phyloP scores from a whole-genome alignment of 2,329 filamentous ascomycete species.

The Diplodia seriata region DNA sequence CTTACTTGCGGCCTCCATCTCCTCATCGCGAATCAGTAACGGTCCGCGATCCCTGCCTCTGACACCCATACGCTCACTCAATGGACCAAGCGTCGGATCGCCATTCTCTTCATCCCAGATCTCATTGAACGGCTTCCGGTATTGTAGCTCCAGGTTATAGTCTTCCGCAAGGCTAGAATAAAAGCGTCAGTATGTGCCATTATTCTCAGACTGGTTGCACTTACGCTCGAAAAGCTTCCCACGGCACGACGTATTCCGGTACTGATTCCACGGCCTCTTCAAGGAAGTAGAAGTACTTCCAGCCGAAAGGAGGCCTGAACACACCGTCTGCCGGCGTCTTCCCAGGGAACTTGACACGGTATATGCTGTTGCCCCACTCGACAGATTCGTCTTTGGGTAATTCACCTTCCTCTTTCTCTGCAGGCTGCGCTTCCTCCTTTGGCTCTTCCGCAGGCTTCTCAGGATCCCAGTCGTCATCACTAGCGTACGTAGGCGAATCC shows the following conservation, averaged over 20 bases:
- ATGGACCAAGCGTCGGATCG: slow-evolving; percentile 76
- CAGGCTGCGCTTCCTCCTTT: slow-evolving; percentile 39
- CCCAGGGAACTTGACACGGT: slow-evolving; percentile 85
- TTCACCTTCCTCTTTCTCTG: slow-evolving; percentile 53
- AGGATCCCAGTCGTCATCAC: slow-evolving; percentile 54
- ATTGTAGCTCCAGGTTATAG: slow-evolving; percentile 94
- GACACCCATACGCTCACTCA: slow-evolving; percentile 97
- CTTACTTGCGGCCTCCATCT: slow-evolving; percentile 84
- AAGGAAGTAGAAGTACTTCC: slow-evolving; percentile 97
- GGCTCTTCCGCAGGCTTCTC: slow-evolving; percentile 52
- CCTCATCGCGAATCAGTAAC: slow-evolving; percentile 78
- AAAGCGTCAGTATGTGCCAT: slow-evolving; percentile 34
- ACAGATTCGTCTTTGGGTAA: slow-evolving; percentile 52
- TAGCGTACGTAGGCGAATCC: slow-evolving; percentile 30
- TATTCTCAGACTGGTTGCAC: not conserved
- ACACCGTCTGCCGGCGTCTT: slow-evolving; percentile 83
- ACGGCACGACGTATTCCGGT: slow-evolving; percentile 96
- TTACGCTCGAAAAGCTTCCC: slow-evolving; percentile 90
- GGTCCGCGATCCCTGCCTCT: slow-evolving; percentile 70
- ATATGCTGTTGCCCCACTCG: slow-evolving; percentile 93
- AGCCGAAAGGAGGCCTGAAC: slow-evolving; percentile 93
- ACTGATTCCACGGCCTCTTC: slow-evolving; percentile 96
- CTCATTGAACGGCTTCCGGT: slow-evolving; percentile 87
- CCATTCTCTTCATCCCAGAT: slow-evolving; percentile 93
- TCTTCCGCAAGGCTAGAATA: slow-evolving; percentile 73